Conservation (phyloP, 176 grass and related monocot genomes). For the Bromus sterilis region DNA sequence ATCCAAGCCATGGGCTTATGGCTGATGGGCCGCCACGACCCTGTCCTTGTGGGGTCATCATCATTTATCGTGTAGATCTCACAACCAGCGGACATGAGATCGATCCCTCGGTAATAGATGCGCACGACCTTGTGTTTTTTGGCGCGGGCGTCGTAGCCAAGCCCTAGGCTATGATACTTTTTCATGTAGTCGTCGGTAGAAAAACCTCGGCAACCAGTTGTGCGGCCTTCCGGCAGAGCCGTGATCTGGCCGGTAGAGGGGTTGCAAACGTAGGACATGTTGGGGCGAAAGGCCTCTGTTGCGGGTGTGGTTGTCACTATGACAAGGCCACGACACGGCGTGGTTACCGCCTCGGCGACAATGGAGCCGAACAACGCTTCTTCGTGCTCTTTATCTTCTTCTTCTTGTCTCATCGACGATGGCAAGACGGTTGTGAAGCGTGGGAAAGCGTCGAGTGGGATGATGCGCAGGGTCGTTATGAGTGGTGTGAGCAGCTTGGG, state of each 20-base stretch:
- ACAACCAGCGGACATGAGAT: neutral
- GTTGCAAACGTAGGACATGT: neutral
- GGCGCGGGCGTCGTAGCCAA: conserved; percentile 11
- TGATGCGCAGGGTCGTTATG: neutral
- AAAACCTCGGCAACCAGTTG: neutral
- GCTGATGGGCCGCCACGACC: neutral
- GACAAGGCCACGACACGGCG: neutral
- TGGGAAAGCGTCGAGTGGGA: neutral
- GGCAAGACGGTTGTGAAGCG: neutral
- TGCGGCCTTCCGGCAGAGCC: neutral
- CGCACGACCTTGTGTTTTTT: neutral
- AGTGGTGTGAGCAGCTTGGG: neutral
- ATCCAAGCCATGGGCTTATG: neutral
- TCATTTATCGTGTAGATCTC: neutral
- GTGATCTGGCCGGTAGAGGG: neutral
- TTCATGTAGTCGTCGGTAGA: neutral
- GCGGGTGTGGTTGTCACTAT: neutral
- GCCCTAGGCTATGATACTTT: neutral
- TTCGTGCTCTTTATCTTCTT: too few species aligned
- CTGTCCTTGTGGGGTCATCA: too few species aligned
- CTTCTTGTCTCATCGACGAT: neutral
- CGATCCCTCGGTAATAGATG: neutral
- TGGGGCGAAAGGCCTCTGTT: neutral
- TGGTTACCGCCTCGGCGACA: neutral
- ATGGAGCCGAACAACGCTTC: neutral